These are phyloP conservation scores for Dispira simplex DNA, from an alignment of 192 early-diverging fungal species.

Conservation along the genomic window DNA sequence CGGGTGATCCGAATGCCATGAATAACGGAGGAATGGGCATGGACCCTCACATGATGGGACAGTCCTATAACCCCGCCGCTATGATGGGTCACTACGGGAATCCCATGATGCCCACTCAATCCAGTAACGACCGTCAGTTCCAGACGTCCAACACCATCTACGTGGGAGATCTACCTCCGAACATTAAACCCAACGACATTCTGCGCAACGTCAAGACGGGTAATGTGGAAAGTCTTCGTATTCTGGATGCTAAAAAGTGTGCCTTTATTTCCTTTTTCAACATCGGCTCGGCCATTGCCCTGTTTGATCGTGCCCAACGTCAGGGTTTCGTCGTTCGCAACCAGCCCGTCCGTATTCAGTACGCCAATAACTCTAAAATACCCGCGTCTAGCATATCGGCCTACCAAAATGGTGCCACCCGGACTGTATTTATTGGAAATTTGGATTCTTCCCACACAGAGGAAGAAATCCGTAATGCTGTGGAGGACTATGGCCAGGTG, in stretches of 20 bases:
- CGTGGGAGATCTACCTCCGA: conserved; percentile 56
- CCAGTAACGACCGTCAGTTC: not conserved
- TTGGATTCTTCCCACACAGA: conserved; percentile 46
- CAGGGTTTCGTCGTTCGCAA: conserved; percentile 34
- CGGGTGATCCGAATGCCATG: too few species aligned
- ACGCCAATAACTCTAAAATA: conserved; percentile 47
- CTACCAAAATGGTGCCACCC: conserved; percentile 47
- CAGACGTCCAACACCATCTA: conserved; percentile 49
- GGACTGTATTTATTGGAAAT: conserved; percentile 72
- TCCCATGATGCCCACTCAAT: not conserved
- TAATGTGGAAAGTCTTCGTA: conserved; percentile 46
- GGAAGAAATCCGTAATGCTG: conserved; percentile 35
- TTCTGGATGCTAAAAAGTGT: conserved; percentile 63
- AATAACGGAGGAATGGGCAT: too few species aligned
- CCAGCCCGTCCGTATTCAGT: conserved; percentile 55
- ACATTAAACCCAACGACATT: conserved; percentile 40
- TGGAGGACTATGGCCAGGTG: conserved; percentile 53
- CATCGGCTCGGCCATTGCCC: conserved; percentile 36
- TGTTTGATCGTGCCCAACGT: conserved; percentile 35
- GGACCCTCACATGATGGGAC: too few species aligned
- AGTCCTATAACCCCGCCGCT: too few species aligned
- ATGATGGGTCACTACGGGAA: not conserved
- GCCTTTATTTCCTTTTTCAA: conserved; percentile 73
- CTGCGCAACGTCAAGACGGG: conserved; percentile 57
- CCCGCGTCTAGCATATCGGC: conserved; percentile 37